Percentiles rank a stretch among this genome's conserved stretches.
Evolutionary conservation across 2,329 filamentous ascomycete genomes (phyloP).

Genomic region (Botrytis paeoniae): DNA sequence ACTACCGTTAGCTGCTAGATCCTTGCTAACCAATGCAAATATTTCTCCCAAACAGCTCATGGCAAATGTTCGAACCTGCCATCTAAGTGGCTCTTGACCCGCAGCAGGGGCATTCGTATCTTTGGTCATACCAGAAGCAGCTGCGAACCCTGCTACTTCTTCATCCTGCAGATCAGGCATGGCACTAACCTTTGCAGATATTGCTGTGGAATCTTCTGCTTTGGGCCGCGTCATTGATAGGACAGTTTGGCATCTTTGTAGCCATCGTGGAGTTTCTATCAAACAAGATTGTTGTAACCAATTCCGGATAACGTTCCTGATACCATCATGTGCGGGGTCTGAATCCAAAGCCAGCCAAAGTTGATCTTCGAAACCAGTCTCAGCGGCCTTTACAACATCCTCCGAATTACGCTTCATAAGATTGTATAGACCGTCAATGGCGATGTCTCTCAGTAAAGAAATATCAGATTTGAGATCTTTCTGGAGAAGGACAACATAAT

Average conservation of each 20-base stretch:
- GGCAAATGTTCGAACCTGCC: conserved; percentile 93
- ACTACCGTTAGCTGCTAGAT: conserved; percentile 73
- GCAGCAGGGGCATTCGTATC: conserved; percentile 53
- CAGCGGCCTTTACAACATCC: conserved; percentile 74
- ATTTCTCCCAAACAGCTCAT: conserved; percentile 86
- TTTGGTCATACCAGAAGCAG: conserved; percentile 58
- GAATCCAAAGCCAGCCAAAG: conserved; percentile 87
- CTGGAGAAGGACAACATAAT: conserved; percentile 82
- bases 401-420: conserved; percentile 90
- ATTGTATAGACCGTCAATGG: conserved; percentile 85
- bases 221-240: conserved; percentile 82
- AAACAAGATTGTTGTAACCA: conserved; percentile 92
- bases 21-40: conserved; percentile 73
- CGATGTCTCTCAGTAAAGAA: conserved; percentile 69
- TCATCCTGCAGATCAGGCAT: conserved; percentile 87
- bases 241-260: conserved; percentile 82
- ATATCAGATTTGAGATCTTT: conserved; percentile 69
- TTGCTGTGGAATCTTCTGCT: conserved; percentile 48
- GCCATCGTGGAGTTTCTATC: conserved; percentile 76
- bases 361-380: conserved; percentile 80
- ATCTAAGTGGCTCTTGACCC: conserved; percentile 84
- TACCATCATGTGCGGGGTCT: conserved; percentile 69
- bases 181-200: conserved; percentile 48
- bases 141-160: conserved; percentile 92
- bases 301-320: conserved; percentile 84